phyloP scores from a whole-genome alignment of 2,329 filamentous ascomycete species.

The Colletotrichum sp. region DNA sequence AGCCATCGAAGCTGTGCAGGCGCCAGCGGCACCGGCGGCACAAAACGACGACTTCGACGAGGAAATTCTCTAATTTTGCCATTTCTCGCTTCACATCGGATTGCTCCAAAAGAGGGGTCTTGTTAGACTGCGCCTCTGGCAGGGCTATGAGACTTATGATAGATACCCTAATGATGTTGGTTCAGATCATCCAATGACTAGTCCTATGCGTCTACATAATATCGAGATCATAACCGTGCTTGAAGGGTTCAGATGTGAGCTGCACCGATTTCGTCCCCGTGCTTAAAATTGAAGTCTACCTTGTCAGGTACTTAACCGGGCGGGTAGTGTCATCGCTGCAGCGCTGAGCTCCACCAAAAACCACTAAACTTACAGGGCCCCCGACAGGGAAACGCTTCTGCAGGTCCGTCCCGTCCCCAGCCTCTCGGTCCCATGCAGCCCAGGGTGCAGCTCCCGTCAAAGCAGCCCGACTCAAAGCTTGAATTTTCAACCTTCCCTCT shows the following conservation, averaged over 20 bases:
- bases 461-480: neutral
- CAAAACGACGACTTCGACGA: conserved; percentile 18
- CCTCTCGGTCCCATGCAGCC: neutral
- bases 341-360: neutral
- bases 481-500: neutral
- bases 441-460: neutral
- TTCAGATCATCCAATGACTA: neutral
- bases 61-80: conserved; percentile 16
- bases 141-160: conserved; percentile 20
- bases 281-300: neutral
- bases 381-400: neutral
- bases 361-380: conserved; percentile 13
- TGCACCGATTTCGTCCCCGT: neutral
- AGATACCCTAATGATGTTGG: conserved; percentile 17
- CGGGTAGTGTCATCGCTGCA: neutral
- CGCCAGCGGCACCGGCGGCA: neutral
- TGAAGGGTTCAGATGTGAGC: neutral
- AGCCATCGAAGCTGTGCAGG: neutral
- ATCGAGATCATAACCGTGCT: neutral
- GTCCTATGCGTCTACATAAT: neutral
- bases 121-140: neutral
- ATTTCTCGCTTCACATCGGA: neutral
- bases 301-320: neutral
- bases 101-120: neutral
- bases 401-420: neutral